phyloP scores from a whole-genome alignment of 768 basidiomycete genomes.

The Boletus pseudo-olivaceus region DNA sequence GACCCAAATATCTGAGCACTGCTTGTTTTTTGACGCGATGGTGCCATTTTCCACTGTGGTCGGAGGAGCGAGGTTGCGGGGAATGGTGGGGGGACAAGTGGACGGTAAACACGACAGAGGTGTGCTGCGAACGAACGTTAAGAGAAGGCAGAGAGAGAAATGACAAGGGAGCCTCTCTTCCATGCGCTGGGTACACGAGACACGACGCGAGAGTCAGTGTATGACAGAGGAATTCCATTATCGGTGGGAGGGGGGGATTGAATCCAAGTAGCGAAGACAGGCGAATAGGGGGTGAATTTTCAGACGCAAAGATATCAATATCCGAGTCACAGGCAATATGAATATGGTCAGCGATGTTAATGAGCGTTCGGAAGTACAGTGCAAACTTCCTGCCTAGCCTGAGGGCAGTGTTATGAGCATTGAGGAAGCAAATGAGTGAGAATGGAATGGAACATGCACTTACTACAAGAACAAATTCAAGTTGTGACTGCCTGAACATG shows the following conservation, averaged over 20 bases:
- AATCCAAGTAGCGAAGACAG: neutral
- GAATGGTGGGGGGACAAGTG: neutral
- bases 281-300: neutral
- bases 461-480: neutral
- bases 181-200: neutral
- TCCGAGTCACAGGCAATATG: neutral
- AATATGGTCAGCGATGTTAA: neutral
- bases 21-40: conserved; percentile 84
- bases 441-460: neutral
- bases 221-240: conserved; percentile 6
- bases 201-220: neutral
- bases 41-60: conserved; percentile 68
- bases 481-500: neutral
- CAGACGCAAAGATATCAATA: neutral
- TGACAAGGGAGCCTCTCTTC: neutral
- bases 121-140: neutral
- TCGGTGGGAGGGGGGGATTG: neutral
- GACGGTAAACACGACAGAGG: neutral
- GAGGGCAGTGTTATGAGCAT: neutral
- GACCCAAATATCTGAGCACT: conserved; percentile 86
- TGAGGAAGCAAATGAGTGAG: neutral
- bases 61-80: conserved; percentile 56
- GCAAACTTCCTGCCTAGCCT: neutral
- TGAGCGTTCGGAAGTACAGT: neutral
- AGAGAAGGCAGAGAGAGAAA: conserved; percentile 1